Percentiles rank a stretch among this genome's conserved stretches.
phyloP scores from a whole-genome alignment of 306 rosid species.

The Fagus crenata region DNA sequence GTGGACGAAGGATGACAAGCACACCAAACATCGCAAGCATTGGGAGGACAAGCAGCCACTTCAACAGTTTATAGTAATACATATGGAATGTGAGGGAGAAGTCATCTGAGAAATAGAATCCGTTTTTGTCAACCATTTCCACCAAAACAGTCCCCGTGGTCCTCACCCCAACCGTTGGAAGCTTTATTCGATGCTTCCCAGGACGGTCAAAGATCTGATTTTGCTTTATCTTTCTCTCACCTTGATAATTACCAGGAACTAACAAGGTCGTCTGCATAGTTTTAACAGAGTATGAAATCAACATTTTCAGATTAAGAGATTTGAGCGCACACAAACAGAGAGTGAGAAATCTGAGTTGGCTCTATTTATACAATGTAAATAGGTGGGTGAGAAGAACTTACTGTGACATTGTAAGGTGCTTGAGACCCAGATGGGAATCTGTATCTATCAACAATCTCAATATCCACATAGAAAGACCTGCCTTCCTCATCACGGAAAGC shows the following conservation, averaged over 20 bases:
- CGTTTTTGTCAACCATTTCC: constrained; percentile 97
- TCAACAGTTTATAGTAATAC: constrained; percentile 89
- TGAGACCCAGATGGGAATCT: constrained; percentile 88
- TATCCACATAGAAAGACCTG: constrained; percentile 85
- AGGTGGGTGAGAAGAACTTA: constrained; percentile 31
- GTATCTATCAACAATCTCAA: constrained; percentile 78
- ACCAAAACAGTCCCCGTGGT: constrained; percentile 89
- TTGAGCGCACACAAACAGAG: constrained; percentile 5
- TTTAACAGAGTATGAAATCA: constrained; percentile 26
- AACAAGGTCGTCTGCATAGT: constrained; percentile 71
- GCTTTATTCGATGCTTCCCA: constrained; percentile 77
- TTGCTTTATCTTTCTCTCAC: constrained; percentile 78
- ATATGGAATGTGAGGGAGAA: constrained; percentile 97
- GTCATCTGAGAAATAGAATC: constrained; percentile 84
- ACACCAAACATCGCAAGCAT: constrained; percentile 93
- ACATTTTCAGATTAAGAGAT: constrained; percentile 6
- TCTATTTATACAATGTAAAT: neutral
- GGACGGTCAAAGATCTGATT: constrained; percentile 60
- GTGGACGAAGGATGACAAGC: constrained; percentile 89
- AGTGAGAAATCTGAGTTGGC: neutral
- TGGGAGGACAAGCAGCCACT: constrained; percentile 95
- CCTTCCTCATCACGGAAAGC: constrained; percentile 98
- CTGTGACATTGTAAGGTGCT: constrained; percentile 89
- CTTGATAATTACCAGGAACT: constrained; percentile 98
- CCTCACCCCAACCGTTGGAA: constrained; percentile 81